A percentile compares a stretch with the other conserved stretches of the same genome.
Evolutionary conservation across 2,329 filamentous ascomycete species (phyloP).

Genomic region (Phyllosticta citriasiana): DNA sequence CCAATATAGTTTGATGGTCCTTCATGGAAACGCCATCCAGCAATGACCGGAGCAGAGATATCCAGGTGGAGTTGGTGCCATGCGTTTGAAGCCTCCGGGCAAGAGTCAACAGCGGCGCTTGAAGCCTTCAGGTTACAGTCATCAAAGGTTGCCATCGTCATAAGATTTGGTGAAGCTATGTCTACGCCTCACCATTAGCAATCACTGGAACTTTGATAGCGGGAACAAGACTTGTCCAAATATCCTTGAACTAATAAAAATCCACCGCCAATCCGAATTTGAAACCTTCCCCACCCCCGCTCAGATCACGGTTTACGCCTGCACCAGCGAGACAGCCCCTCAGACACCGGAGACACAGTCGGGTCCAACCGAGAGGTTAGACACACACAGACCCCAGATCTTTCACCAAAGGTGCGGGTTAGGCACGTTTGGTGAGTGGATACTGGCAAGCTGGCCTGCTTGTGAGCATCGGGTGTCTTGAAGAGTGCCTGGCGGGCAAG

Average conservation of each 20-base stretch:
- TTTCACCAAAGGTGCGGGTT: neutral
- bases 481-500: neutral
- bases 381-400: slow-evolving; percentile 5
- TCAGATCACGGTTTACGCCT: neutral
- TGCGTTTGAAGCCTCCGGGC: neutral
- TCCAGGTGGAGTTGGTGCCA: too few species aligned
- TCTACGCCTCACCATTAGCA: neutral
- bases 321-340: neutral
- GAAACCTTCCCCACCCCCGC: neutral
- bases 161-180: neutral
- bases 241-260: neutral
- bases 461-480: neutral
- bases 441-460: slow-evolving; percentile 3
- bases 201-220: neutral
- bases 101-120: neutral
- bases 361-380: neutral
- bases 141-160: neutral
- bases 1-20: neutral
- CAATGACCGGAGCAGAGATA: neutral
- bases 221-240: slow-evolving; percentile 4
- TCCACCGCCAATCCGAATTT: neutral
- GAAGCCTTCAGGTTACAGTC: neutral
- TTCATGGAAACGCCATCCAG: neutral
- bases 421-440: neutral
- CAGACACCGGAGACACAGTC: neutral